Percentiles rank a stretch among this genome's conserved stretches.
Conservation (phyloP, 2,329 filamentous ascomycete genomes). For the Aspergillus fumigatus region DNA sequence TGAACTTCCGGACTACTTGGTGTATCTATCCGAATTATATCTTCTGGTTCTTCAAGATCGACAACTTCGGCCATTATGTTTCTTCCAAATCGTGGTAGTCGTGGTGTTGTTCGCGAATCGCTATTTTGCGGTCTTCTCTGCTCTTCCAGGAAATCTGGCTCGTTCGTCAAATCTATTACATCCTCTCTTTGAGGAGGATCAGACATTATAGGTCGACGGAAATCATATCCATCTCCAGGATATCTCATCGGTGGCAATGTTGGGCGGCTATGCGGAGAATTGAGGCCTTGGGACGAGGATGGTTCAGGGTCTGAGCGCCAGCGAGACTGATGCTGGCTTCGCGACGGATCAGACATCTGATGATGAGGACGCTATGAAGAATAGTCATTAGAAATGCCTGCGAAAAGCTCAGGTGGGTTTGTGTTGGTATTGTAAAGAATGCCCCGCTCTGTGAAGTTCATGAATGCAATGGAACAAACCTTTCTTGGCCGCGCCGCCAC, state of each 20-base stretch:
- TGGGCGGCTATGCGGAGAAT: slow-evolving; percentile 17
- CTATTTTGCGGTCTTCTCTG: not conserved
- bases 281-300: slow-evolving; percentile 17
- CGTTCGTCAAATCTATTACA: slow-evolving; percentile 46
- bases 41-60: slow-evolving; percentile 34
- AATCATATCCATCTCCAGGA: slow-evolving; percentile 53
- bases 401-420: not conserved
- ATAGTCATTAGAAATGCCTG: not conserved
- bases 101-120: slow-evolving; percentile 1
- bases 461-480: slow-evolving; percentile 23
- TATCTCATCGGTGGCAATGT: slow-evolving; percentile 35
- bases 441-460: slow-evolving; percentile 20
- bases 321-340: slow-evolving; percentile 20
- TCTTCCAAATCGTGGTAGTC: slow-evolving; percentile 33
- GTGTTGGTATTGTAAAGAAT: slow-evolving; percentile 5
- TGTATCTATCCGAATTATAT: slow-evolving; percentile 13
- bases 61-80: slow-evolving; percentile 37
- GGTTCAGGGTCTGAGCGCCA: slow-evolving; percentile 24
- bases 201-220: slow-evolving; percentile 47
- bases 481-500: slow-evolving; percentile 36
- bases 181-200: slow-evolving; percentile 28
- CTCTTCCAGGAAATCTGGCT: slow-evolving; percentile 35
- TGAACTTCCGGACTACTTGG: slow-evolving; percentile 47
- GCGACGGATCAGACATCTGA: slow-evolving; percentile 33
- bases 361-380: slow-evolving; percentile 27